Evolutionary conservation across 148 eudicot genomes (phyloP), one percentile per base, ranked within the genome.

Genomic region (Vaccinium myrtillus): DNA sequence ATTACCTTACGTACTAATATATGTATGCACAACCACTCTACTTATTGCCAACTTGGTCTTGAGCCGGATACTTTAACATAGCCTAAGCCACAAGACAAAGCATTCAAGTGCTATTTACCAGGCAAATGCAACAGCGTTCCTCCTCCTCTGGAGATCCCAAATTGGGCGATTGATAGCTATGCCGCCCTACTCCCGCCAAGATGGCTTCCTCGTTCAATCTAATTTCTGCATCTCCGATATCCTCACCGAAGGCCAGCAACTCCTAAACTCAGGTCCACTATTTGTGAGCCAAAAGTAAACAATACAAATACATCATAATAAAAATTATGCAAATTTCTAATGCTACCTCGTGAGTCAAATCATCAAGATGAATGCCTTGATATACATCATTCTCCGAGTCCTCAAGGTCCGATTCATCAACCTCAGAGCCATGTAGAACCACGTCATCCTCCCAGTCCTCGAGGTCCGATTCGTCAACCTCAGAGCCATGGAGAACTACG

Each of bases 191-290:
- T 73, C 77, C 78, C 1, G 55, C 77, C 80, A 82, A 51, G 39
- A 92, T 85, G 25, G 39, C 86, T 71, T 89, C 93, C 77, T 89
- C 92, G 13, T 70, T 87, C 77, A 90, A 61, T 67, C 95, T 93
- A 27, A 91, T 92, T 84, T 77, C 81, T 18, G 91, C 95, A 56
- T 86, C 82, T 63, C 93, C 95, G 77, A 92, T 92, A 65, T 87
- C 90, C 58, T 92, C 95, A 82, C 86, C 92, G 55, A 92, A 83
- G 55, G 92, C 93, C 85, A 91, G 79, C 58, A 92, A 90, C 80
- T 92, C 95, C 93, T 92, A 75, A 27, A 5, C 23, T 65, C 21
- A 55, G 56, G 19, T 27, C 39, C n/a, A 54, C 56, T 43, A 79
- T 55, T 78, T 78, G 46, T 18, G 43, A 51, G 61, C 39, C 61